These are phyloP conservation scores for Blastobotrys serpentis DNA, from an alignment of 1,139 yeast genomes.

Conservation along the genomic window DNA sequence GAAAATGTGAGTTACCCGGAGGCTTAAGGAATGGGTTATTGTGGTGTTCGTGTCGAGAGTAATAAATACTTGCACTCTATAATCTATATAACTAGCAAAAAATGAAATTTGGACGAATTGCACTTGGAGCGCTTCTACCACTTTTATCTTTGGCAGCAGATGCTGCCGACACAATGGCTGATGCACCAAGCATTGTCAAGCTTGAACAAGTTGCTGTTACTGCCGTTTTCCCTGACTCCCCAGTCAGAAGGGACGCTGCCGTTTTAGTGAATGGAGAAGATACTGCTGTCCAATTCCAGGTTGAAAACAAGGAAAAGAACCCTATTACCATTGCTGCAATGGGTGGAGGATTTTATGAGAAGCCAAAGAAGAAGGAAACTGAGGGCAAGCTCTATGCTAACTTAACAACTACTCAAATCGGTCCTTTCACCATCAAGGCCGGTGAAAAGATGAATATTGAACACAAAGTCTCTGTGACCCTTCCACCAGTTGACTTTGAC, in stretches of 20 bases:
- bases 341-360: conserved; percentile 66
- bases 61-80: not conserved
- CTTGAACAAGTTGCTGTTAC: conserved; percentile 11
- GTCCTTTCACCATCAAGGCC: conserved; percentile 50
- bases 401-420: conserved; percentile 63
- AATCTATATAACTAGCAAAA: not conserved
- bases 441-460: conserved; percentile 45
- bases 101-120: conserved; percentile 14
- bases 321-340: conserved; percentile 64
- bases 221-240: conserved; percentile 15
- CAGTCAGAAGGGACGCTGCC: conserved; percentile 11
- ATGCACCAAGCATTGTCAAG: conserved; percentile 10
- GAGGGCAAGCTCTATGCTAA: conserved; percentile 47
- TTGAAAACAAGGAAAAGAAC: conserved; percentile 57
- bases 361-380: conserved; percentile 40
- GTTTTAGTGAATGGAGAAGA: conserved; percentile 50
- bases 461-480: conserved; percentile 42
- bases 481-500: conserved; percentile 59
- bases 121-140: conserved; percentile 5
- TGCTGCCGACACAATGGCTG: conserved; percentile 1
- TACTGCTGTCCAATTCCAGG: conserved; percentile 53
- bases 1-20: not conserved
- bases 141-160: conserved; percentile 7
- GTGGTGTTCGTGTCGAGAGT: conserved; percentile 1
- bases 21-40: too few species aligned